Evolutionary conservation across 257 asterid species (phyloP).

Genomic region (Solanum arcanum): DNA sequence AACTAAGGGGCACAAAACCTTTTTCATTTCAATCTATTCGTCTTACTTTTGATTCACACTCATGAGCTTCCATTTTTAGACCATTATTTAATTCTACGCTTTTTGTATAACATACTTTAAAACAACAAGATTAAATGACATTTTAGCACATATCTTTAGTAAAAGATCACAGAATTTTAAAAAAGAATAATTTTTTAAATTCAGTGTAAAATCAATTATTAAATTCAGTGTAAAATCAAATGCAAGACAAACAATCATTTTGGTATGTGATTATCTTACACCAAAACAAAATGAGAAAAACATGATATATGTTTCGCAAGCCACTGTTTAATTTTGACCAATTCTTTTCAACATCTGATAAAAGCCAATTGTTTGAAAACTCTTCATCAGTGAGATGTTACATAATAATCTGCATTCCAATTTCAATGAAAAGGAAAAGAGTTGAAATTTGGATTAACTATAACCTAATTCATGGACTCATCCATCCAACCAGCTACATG

Average conservation of each 20-base stretch:
- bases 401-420: not conserved
- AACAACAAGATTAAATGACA: not conserved
- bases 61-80: no score
- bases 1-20: not conserved
- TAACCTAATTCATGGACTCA: not conserved
- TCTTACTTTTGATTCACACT: no score
- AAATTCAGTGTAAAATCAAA: rapidly evolving
- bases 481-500: not conserved
- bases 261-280: not conserved
- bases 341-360: not conserved
- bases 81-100: not conserved
- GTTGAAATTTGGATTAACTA: not conserved
- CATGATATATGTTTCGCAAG: not conserved
- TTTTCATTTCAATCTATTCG: no score
- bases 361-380: not conserved
- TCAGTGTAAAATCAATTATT: rapidly evolving
- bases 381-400: not conserved
- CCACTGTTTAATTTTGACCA: not conserved
- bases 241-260: not conserved
- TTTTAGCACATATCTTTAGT: not conserved
- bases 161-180: not conserved
- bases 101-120: no score
- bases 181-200: not conserved
- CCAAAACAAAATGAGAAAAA: not conserved
- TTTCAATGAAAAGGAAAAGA: not conserved